Evolutionary conservation across 495 filamentous ascomycete species (phyloP), one percentile per base, ranked within the genome.

Genomic region (Arthonia radiata): DNA sequence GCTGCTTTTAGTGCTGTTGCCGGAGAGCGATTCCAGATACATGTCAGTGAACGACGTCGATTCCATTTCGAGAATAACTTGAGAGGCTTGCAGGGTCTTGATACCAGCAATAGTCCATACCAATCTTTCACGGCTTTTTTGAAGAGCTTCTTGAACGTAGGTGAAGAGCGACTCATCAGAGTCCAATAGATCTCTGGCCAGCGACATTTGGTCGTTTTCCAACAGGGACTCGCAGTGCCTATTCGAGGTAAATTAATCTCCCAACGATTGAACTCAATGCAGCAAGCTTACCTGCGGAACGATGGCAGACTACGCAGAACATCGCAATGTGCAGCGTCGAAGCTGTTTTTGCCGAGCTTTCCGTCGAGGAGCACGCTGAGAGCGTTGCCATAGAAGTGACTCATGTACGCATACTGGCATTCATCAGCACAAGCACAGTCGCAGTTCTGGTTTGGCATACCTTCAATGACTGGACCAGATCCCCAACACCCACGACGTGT

Each of bases 321-420:
- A 39, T 90, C 69, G 24, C 71, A 54, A 32, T 86, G 68, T 17
- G 70, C 57, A 5, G 47, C 37, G 26, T 64, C 50, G 13, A 67
- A 26, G 0, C 59, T 31, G 2, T 55, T 35, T 13, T 35, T 31
- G 4, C 35, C 18, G 1, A 42, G 10, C 13, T 31, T 31, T 8
- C 31, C 28, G 1, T 49, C 47, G 11, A 63, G 53, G 18, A 90
- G 51, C 11, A 79, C 48, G 23, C 75, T 73, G n/a, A 91, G 49
- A 0, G 77, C 64, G 43, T 94, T 92, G 22, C 76, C 76, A 41
- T 83, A 94, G 44, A 90, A 93, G 44, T 91, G 79, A 16, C 72
- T 79, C 83, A 97, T 93, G 37, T 86, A 83, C 9, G 70, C 65
- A 48, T 93, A 93, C 73, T 89, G 34, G 11, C 19, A 22, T 22